Base-by-base conservation (phyloP, 306 rosid genomes). In the Rosa chinensis region DNA sequence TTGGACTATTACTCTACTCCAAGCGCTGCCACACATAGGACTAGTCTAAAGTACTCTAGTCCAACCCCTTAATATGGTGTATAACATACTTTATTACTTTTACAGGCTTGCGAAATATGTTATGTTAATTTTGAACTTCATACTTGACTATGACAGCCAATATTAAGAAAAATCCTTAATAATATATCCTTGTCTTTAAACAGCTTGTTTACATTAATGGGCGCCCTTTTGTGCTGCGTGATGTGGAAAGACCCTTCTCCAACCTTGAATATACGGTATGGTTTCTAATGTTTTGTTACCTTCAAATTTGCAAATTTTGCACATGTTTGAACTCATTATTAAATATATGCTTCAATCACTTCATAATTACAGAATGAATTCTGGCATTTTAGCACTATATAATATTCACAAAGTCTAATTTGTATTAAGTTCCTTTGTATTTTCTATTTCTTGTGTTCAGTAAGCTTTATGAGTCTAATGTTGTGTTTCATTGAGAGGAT, bases 171-270 rank as follows among this genome's bases (percentile, higher is more conserved):
- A 37, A 63, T 63, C 72, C 25, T 66, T 59, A 17, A 66, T n/a
- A 58, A 66, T 66, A 44, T 77, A 62, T 39, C 63, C 68, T 50
- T 82, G 70, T 78, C 63, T 79, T 73, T 83, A 73, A 86, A 76
- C 85, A 94, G 98, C 90, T 94, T 80, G 97, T 93, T 72, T 91
- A 93, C 83, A 88, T 93, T 76, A 93, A 93, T 81, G 94, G 97
- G 5, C 91, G 97, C 20, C 98, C 98, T 73, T 93, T 93, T 81
- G 98, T 93, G 64, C 82, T 89, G 88, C 97, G 98, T 66, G 98
- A 93, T 9, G 97, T 91, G 81, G 98, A 88, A 87, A 86, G 94
- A 74, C 98, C 98, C 18, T 93, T 93, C 84, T 90, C 94, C 73
- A 93, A 93, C 86, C 94, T 93, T 21, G 98, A 93, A 78, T 93